Conservation (phyloP, 306 rosid species). For the Luffa acutangula region DNA sequence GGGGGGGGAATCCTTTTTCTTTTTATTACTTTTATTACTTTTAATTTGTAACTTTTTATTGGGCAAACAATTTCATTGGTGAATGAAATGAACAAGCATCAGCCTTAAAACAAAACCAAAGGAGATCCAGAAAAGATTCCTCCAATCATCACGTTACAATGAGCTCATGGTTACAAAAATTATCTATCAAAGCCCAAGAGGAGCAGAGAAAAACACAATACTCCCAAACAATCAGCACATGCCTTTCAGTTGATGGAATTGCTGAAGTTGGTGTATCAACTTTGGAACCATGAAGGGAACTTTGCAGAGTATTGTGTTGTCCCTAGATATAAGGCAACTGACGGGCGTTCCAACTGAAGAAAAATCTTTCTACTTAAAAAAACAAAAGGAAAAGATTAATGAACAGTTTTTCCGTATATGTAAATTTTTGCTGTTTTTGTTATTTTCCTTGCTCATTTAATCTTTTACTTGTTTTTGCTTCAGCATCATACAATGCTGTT, state of each 20-base stretch:
- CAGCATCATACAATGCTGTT: slow-evolving; percentile 51
- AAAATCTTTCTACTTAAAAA: background rate
- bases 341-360: background rate
- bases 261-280: background rate
- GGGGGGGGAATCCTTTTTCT: background rate
- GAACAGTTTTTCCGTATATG: slow-evolving; percentile 3
- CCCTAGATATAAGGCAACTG: background rate
- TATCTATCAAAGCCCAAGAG: background rate
- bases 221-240: background rate
- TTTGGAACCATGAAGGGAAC: background rate
- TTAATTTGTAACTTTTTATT: too few species aligned
- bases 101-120: background rate
- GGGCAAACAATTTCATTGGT: too few species aligned
- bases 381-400: background rate
- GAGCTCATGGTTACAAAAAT: background rate
- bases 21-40: background rate
- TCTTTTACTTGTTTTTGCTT: slow-evolving; percentile 59
- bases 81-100: too few species aligned
- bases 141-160: background rate
- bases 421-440: slow-evolving; percentile 60
- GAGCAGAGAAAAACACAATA: background rate
- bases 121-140: background rate
- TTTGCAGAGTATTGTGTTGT: background rate
- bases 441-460: slow-evolving; percentile 44
- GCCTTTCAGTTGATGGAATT: background rate